Base-by-base conservation (phyloP, 164 flowering plant species). In the Sextonia rubra region DNA sequence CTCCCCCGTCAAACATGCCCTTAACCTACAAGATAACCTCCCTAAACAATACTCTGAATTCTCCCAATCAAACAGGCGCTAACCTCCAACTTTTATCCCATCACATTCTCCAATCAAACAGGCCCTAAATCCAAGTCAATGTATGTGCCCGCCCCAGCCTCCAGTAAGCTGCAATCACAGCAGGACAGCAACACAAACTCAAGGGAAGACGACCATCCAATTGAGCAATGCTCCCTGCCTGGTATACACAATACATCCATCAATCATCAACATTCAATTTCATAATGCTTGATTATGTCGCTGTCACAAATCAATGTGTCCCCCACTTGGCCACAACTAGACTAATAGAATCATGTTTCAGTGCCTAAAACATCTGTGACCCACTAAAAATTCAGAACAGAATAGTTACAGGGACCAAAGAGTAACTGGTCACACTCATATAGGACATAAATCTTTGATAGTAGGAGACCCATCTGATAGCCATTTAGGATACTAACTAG, bases 401-500 rank as follows among this genome's bases (percentile, higher is more conserved):
- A 52, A 52, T 15, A 52, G n/a, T 15, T 15, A 52, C 7, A 52
- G 58, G n/a, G 58, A 52, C 17, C 20, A 52, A 52, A 52, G 15
- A 20, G 15, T 15, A 20, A 52, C 17, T 3, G n/a, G 58, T 15
- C 14, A 15, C 58, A 17, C 58, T 18, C n/a, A 20, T 12, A 52
- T 3, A 52, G 58, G n/a, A 7, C 11, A 8, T 37, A 37, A 37
- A 37, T 37, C 44, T 37, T 37, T 37, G 64, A 26, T 20, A 27
- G 26, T 77, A 75, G 69, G 78, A 85, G 83, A 66, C 80, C 83
- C 82, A 65, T 37, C 62, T 22, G 2, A 68, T 68, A 67, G 30
- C 85, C 86, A 86, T 79, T 79, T 17, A 71, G 83, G 85, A 78
- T 52, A 72, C 87, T 37, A 80, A 70, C 71, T 66, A 73, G 83